These are phyloP conservation scores for Leucocoprinus sp. DNA, from an alignment of 768 basidiomycete genomes.

Conservation along the genomic window DNA sequence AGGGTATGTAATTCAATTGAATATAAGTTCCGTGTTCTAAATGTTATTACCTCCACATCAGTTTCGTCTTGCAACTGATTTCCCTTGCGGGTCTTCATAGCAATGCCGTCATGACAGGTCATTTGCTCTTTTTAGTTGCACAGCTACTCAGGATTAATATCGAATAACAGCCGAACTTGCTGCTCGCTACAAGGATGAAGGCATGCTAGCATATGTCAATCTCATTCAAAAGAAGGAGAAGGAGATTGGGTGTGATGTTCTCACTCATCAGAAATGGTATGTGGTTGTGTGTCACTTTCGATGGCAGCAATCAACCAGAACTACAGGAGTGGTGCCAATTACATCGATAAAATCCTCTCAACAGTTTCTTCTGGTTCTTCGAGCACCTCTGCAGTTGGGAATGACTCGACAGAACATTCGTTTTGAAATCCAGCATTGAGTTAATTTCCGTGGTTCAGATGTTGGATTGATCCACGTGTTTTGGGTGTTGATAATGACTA, in stretches of 20 bases:
- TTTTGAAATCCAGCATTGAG: conserved; percentile 37
- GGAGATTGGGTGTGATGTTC: conserved; percentile 80
- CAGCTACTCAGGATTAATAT: background rate
- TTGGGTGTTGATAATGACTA: too few species aligned
- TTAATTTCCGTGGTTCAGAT: too few species aligned
- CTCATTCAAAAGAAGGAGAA: conserved; percentile 84
- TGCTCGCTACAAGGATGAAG: conserved; percentile 71
- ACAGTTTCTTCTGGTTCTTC: conserved; percentile 85
- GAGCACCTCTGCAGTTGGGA: conserved; percentile 74
- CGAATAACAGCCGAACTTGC: conserved; percentile 64
- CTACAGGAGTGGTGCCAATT: conserved; percentile 81
- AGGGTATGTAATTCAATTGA: conserved; percentile 39
- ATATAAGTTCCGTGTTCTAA: background rate
- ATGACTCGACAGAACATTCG: conserved; percentile 83
- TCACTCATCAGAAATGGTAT: conserved; percentile 92
- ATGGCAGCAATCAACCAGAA: conserved; percentile 2
- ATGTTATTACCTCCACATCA: conserved; percentile 19
- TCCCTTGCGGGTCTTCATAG: conserved; percentile 88
- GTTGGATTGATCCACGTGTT: too few species aligned
- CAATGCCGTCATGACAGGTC: conserved; percentile 71
- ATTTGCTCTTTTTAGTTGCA: conserved; percentile 13
- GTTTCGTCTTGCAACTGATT: conserved; percentile 83
- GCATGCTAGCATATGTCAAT: conserved; percentile 90
- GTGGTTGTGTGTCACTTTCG: conserved; percentile 15
- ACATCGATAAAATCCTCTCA: conserved; percentile 79